Evolutionary conservation across 495 filamentous ascomycete species (phyloP), one percentile per base, ranked within the genome.

Genomic region (Pyrenula aspistea): DNA sequence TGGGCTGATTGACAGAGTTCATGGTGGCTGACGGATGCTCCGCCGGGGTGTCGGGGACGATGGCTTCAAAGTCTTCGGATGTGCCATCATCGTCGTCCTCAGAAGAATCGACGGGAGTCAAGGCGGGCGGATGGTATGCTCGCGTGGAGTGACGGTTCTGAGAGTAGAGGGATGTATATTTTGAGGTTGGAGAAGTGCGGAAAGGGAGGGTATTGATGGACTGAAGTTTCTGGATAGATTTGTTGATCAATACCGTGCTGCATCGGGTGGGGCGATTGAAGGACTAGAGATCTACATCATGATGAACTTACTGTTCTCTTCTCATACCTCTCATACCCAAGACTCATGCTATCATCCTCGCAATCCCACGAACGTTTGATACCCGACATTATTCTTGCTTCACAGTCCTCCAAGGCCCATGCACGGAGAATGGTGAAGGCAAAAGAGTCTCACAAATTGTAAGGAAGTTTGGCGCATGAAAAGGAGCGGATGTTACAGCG

Each of bases 101-200:
- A 1, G 69, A 73, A 0, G 73, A 73, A 24, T 75, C 71, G 10
- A 65, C 65, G 0, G 72, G 74, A 2, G 72, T 75, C 12, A 73
- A 57, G 2, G 63, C 68, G 10, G 68, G 65, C 1, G 66, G 62
- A 31, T 63, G 63, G 25, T 61, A 57, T 8, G 49, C 60, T 19
- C 61, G 55, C 15, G 50, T 55, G 49, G 63, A 49, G 10, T 60
- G 64, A 11, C 58, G 19, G 23, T 56, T 56, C 21, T 59, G 52
- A n/a, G 60, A 31, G 24, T 60, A 56, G 11, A 61, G 25, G 12
- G 63, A 53, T 31, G 63, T 58, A 12, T 56, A 60, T 22, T 58
- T 51, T n/a, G 55, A 42, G 52, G 55, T 61, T 10, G 63, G 65
- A 22, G 69, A 68, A 11, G 65, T 66, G 19, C 66, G 70, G 56